Evolutionary conservation across 164 flowering plant species (phyloP), one percentile per base, ranked within the genome.

Genomic region (Cinnamomum chago): DNA sequence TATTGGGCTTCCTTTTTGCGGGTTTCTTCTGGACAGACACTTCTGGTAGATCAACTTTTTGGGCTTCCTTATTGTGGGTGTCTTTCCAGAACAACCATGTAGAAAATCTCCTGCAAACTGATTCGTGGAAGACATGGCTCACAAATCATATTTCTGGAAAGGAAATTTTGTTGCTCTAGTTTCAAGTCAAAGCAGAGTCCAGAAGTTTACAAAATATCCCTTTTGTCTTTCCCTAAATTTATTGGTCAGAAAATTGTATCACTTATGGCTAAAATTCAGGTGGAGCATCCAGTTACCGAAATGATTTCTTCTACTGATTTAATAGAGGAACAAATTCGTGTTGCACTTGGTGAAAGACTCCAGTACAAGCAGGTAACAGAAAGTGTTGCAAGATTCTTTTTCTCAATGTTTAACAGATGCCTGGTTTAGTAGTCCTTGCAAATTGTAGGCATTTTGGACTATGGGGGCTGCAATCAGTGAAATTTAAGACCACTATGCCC

Each of bases 271-370:
- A 72, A 71, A 73, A 51, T 69, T 35, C 81, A 96, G 98, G 99
- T 96, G 78, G 99, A 93, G 85, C 99, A 96, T 84, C 98, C 98
- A 66, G 97, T 96, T 60, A 96, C 98, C 24, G 98, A 94, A 82
- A 94, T 96, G 98, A 94, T 96, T 77, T 96, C 88, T 52, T 96
- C 99, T 40, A 89, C 86, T 72, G 98, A 96, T 82, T 86, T 95
- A 82, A 95, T 95, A 72, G 99, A 95, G 81, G 99, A 95, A 78
- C 98, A 95, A 88, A 95, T 95, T 65, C 91, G 90, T 79, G 98
- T 92, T n/a, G 98, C 99, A 40, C 86, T 76, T 86, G 98, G 99
- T 68, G 97, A 92, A 81, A 90, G 85, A 82, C 97, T 95, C 24
- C 88, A 87, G 6, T 89, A 86, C 85, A 90, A 84, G 71, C 99